Percentiles rank a stretch among this genome's conserved stretches.
Conservation (phyloP, 2,329 filamentous ascomycete genomes). For the Lasiodiplodia gonubiensis region DNA sequence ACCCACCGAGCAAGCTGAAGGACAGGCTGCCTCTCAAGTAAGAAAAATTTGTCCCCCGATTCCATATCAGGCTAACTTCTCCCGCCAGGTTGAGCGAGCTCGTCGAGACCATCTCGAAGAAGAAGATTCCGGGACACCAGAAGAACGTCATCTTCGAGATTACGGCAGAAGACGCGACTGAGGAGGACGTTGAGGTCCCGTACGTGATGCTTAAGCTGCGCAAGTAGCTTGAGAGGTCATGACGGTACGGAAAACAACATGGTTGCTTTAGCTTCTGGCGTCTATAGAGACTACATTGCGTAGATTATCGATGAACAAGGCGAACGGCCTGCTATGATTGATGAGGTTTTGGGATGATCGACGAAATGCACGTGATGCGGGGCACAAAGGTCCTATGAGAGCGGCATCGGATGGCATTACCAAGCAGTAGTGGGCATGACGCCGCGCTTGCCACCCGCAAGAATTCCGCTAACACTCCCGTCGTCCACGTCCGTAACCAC, state of each 20-base stretch:
- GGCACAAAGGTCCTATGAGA: constrained; percentile 26
- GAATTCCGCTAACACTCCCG: constrained; percentile 25
- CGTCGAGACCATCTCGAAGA: constrained; percentile 88
- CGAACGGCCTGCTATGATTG: constrained; percentile 5
- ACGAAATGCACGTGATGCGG: constrained; percentile 22
- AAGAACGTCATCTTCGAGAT: constrained; percentile 97
- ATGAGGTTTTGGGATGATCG: background rate
- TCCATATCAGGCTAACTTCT: background rate
- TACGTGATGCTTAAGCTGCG: constrained; percentile 88
- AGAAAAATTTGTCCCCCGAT: constrained; percentile 42
- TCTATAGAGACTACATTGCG: constrained; percentile 16
- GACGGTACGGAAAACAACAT: background rate
- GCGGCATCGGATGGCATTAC: constrained; percentile 28
- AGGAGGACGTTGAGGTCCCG: constrained; percentile 95
- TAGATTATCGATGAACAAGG: constrained; percentile 15
- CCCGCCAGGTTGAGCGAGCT: constrained; percentile 78
- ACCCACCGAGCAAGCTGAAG: constrained; percentile 79
- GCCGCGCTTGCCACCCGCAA: constrained; percentile 22
- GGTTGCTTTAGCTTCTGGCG: background rate
- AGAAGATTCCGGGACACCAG: constrained; percentile 86
- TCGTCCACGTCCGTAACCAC: background rate
- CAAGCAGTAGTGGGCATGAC: constrained; percentile 26
- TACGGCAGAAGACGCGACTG: constrained; percentile 84
- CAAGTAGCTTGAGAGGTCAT: constrained; percentile 41
- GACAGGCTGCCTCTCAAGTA: constrained; percentile 76